Percentiles rank a stretch among this genome's conserved stretches.
Conservation (phyloP, 352 stramenopile species). For the Phytophthora ramorum region DNA sequence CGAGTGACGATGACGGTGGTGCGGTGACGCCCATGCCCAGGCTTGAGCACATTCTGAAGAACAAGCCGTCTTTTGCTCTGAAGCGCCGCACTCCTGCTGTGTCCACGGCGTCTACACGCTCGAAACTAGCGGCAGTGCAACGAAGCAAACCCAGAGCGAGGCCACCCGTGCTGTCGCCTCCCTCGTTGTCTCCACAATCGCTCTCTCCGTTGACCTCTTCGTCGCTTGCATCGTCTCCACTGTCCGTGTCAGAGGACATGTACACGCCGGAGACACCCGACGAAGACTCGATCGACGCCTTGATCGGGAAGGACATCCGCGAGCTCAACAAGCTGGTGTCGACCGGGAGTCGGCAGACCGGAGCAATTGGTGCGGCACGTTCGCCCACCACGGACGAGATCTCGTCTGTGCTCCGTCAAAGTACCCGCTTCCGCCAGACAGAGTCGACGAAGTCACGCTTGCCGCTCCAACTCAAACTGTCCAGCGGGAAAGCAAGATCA, state of each 20-base stretch:
- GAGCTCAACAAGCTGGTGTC: conserved; percentile 52
- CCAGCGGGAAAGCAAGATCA: conserved; percentile 3
- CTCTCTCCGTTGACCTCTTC: conserved; percentile 30
- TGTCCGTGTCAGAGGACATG: conserved; percentile 34
- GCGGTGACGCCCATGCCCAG: conserved; percentile 57
- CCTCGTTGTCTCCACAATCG: conserved; percentile 22
- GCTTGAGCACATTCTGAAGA: conserved; percentile 44
- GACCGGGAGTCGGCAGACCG: conserved; percentile 15
- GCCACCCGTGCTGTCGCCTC: conserved; percentile 21
- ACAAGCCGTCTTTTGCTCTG: conserved; percentile 46
- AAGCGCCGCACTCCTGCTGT: too few relatives aligned
- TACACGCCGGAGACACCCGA: conserved; percentile 18
- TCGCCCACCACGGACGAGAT: conserved; percentile 45
- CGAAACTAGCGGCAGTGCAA: background rate
- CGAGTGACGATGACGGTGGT: conserved; percentile 17
- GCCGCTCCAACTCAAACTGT: conserved; percentile 15
- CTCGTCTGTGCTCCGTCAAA: conserved; percentile 36
- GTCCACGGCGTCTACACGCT: conserved; percentile 7
- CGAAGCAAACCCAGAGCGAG: conserved; percentile 1
- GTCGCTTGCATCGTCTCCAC: conserved; percentile 23
- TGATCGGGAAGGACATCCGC: conserved; percentile 55
- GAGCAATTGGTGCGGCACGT: background rate
- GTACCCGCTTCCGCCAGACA: conserved; percentile 40
- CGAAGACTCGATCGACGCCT: conserved; percentile 52
- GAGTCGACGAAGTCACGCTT: conserved; percentile 3